Conservation (phyloP, 768 basidiomycete genomes). For the Serendipita sp. region DNA sequence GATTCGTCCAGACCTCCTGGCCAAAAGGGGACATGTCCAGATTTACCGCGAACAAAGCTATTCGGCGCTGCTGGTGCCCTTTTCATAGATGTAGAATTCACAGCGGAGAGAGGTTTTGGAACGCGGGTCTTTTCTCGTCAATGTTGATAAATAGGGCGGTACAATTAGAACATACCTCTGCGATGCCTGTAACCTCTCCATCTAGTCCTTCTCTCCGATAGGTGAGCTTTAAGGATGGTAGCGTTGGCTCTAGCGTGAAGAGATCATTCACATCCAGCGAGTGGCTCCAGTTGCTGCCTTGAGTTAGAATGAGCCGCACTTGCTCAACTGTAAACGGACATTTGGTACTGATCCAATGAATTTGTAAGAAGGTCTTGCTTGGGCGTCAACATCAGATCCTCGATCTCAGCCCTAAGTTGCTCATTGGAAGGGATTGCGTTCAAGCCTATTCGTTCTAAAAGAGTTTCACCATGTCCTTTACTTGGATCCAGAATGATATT, state of each 20-base stretch:
- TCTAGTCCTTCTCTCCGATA: constrained; percentile 66
- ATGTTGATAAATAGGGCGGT: background rate
- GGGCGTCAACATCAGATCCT: constrained; percentile 57
- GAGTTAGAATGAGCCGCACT: background rate
- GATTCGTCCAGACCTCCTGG: constrained; percentile 79
- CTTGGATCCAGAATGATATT: background rate
- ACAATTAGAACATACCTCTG: constrained; percentile 38
- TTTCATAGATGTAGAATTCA: constrained; percentile 71
- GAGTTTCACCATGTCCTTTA: constrained; percentile 9
- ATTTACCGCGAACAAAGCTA: constrained; percentile 86
- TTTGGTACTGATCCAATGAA: constrained; percentile 68
- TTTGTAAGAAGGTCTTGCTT: constrained; percentile 46
- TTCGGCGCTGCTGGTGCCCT: constrained; percentile 65
- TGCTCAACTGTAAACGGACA: constrained; percentile 31
- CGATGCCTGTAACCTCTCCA: constrained; percentile 65
- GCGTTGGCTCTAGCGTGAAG: constrained; percentile 47
- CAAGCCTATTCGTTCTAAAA: constrained; percentile 44
- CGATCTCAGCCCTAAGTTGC: constrained; percentile 49
- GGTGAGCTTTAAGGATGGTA: constrained; percentile 54
- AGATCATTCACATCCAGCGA: constrained; percentile 44
- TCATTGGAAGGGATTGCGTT: constrained; percentile 38
- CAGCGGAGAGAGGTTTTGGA: constrained; percentile 41
- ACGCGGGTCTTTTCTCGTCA: constrained; percentile 31
- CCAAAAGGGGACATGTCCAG: constrained; percentile 81
- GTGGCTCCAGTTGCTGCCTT: constrained; percentile 54